Percentiles rank a stretch among this genome's conserved stretches.
These are phyloP conservation scores for Aurantiochytrium sp. DNA, from an alignment of 108 stramenopile genomes.

Conservation along the genomic window DNA sequence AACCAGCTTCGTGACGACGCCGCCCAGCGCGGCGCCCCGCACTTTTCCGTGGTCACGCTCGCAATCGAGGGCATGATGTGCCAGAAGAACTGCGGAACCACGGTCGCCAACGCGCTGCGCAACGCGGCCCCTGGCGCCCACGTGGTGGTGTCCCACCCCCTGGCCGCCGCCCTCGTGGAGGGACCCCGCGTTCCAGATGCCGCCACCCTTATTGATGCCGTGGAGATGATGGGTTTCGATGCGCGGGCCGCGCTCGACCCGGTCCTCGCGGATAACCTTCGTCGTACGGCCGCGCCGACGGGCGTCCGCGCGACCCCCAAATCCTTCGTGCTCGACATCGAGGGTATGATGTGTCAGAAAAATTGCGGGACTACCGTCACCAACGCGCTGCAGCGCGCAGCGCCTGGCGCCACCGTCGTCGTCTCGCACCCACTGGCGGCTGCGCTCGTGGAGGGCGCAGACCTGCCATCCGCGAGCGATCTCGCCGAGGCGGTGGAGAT, in stretches of 20 bases:
- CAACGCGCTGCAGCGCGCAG: constrained; percentile 34
- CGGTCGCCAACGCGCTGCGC: constrained; percentile 41
- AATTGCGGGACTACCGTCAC: constrained; percentile 67
- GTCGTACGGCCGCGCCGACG: neutral
- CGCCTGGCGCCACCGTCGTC: neutral
- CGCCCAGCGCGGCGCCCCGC: neutral
- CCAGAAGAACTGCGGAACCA: constrained; percentile 76
- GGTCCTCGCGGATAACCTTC: neutral
- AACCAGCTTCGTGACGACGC: no score
- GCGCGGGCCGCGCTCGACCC: neutral
- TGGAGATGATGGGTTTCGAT: constrained; percentile 18
- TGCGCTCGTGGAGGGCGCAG: constrained; percentile 6
- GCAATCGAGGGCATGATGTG: constrained; percentile 85
- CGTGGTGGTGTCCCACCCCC: constrained; percentile 43
- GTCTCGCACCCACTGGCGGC: constrained; percentile 42
- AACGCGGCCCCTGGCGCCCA: neutral
- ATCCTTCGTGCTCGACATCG: neutral
- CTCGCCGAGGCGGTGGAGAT: constrained; percentile 12
- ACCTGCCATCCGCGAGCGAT: constrained; percentile 7
- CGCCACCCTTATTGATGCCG: neutral
- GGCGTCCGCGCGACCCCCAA: no score
- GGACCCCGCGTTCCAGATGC: neutral
- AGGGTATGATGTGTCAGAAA: constrained; percentile 47
- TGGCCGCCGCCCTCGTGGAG: constrained; percentile 2
- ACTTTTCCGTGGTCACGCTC: constrained; percentile 40